Conservation (phyloP, 208 protist genomes). For the Crithidia sp. region DNA sequence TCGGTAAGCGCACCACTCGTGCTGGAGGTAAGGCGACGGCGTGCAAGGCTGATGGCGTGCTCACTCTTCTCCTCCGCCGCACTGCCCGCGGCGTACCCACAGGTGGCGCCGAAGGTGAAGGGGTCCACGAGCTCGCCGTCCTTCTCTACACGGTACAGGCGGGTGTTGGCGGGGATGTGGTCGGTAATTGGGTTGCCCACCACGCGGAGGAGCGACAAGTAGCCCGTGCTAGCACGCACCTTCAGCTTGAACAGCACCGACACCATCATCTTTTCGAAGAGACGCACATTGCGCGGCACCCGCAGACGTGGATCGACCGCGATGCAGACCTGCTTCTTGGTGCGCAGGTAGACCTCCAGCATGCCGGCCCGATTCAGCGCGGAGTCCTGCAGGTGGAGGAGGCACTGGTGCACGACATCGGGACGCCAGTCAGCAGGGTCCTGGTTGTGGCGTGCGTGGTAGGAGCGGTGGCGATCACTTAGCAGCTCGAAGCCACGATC, state of each 20-base stretch:
- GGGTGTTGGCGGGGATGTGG: constrained; percentile 94
- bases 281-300: constrained; percentile 98
- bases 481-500: constrained; percentile 96
- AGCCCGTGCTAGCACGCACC: constrained; percentile 91
- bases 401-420: constrained; percentile 98
- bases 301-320: constrained; percentile 97
- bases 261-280: constrained; percentile 99
- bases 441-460: constrained; percentile 94
- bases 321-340: constrained; percentile 95
- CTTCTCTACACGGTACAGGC: constrained; percentile 84
- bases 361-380: constrained; percentile 98
- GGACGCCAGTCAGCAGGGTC: constrained; percentile 96
- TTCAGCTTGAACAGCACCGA: constrained; percentile 98
- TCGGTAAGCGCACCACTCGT: constrained; percentile 21
- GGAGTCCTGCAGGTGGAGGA: constrained; percentile 98
- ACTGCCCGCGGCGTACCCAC: constrained; percentile 33
- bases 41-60: constrained; percentile 31
- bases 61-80: constrained; percentile 21
- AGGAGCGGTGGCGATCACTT: constrained; percentile 96
- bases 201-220: constrained; percentile 96
- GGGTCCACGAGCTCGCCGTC: constrained; percentile 78
- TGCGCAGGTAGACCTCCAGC: constrained; percentile 97
- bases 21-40: constrained; percentile 37
- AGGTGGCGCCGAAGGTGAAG: constrained; percentile 61
- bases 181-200: constrained; percentile 99